Conservation (phyloP, 805 yeast genomes). For the Hanseniaspora clermontiae region DNA sequence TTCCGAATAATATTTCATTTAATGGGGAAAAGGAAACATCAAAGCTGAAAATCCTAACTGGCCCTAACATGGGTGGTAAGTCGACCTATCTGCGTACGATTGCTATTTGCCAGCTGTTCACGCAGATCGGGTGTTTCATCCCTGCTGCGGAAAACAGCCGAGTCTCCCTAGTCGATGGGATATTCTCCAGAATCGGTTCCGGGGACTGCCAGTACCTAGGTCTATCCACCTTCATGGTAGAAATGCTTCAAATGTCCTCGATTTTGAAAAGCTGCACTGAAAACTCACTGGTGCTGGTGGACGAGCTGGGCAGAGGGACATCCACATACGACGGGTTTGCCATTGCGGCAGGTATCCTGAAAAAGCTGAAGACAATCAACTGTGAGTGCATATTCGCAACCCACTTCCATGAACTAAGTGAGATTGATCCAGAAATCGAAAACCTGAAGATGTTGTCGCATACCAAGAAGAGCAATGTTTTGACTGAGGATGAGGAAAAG, state of each 20-base stretch:
- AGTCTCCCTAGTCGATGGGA: slow-evolving; percentile 74
- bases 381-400: slow-evolving; percentile 84
- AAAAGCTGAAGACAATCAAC: slow-evolving; percentile 54
- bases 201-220: slow-evolving; percentile 97
- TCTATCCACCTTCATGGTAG: slow-evolving; percentile 94
- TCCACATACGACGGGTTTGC: slow-evolving; percentile 95
- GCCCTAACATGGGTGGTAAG: slow-evolving; percentile 97
- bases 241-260: slow-evolving; percentile 92
- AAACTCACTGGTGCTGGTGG: slow-evolving; percentile 81
- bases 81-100: slow-evolving; percentile 84
- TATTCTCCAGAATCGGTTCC: slow-evolving; percentile 95
- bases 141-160: slow-evolving; percentile 65
- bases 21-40: slow-evolving; percentile 16
- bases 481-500: slow-evolving; percentile 23
- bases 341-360: slow-evolving; percentile 92
- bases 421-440: slow-evolving; percentile 54
- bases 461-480: slow-evolving; percentile 37
- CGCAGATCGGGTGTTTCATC: slow-evolving; percentile 79
- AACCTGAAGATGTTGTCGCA: slow-evolving; percentile 92
- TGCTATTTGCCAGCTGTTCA: slow-evolving; percentile 76
- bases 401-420: slow-evolving; percentile 91
- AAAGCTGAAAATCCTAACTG: slow-evolving; percentile 68
- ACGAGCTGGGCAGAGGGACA: slow-evolving; percentile 76
- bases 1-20: slow-evolving; percentile 76
- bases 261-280: slow-evolving; percentile 74